These are phyloP conservation scores for Collariella sp. DNA, from an alignment of 495 filamentous ascomycete species.

Conservation along the genomic window DNA sequence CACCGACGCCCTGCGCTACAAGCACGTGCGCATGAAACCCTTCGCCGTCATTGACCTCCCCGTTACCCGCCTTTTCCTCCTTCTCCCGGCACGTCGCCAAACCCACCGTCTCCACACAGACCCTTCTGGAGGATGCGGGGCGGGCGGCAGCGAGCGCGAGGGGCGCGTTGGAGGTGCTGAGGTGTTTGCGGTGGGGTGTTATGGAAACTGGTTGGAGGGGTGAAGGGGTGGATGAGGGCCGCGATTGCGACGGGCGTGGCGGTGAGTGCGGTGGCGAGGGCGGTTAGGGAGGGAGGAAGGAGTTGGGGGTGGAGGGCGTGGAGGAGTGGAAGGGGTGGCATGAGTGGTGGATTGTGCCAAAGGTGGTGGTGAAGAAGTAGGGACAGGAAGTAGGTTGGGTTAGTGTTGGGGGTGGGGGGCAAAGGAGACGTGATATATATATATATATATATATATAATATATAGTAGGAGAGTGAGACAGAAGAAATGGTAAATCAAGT, in stretches of 20 bases:
- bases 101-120: constrained; percentile 24
- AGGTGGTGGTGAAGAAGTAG: constrained; percentile 33
- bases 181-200: constrained; percentile 41
- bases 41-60: constrained; percentile 64
- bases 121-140: constrained; percentile 52
- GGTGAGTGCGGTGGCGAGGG: constrained; percentile 48
- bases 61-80: constrained; percentile 54
- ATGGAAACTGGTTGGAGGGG: constrained; percentile 51
- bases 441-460: too few relatives aligned
- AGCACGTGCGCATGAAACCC: constrained; percentile 85
- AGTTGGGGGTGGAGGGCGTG: constrained; percentile 48
- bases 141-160: constrained; percentile 52
- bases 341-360: constrained; percentile 74
- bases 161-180: constrained; percentile 56
- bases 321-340: constrained; percentile 51
- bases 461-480: not conserved
- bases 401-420: too few relatives aligned
- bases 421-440: not conserved
- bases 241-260: constrained; percentile 60
- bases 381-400: too few relatives aligned
- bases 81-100: constrained; percentile 40
- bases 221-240: constrained; percentile 52
- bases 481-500: too few relatives aligned
- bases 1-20: constrained; percentile 62
- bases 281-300: constrained; percentile 23